phyloP scores from a whole-genome alignment of 352 stramenopile genomes.

The Phytopythium chamaehyphon region DNA sequence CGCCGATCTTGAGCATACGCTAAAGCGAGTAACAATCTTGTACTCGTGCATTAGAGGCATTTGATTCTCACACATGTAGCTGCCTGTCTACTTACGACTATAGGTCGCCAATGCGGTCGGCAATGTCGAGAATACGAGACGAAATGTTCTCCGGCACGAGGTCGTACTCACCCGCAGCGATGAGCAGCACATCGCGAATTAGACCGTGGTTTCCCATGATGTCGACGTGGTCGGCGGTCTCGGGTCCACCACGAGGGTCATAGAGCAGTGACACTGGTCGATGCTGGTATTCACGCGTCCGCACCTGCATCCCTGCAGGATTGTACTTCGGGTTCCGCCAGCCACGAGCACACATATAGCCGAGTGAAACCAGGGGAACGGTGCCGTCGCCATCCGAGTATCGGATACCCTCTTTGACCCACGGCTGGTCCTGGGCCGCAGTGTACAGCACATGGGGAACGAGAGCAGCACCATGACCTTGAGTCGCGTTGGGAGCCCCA shows the following conservation, averaged over 20 bases:
- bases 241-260: slow-evolving; percentile 61
- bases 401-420: slow-evolving; percentile 74
- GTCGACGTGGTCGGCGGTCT: slow-evolving; percentile 92
- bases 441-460: slow-evolving; percentile 69
- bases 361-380: slow-evolving; percentile 90
- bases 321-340: slow-evolving; percentile 87
- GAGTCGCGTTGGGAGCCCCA: slow-evolving; percentile 9
- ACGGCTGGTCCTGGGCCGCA: slow-evolving; percentile 53
- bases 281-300: slow-evolving; percentile 73
- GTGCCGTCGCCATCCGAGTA: slow-evolving; percentile 92
- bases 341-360: slow-evolving; percentile 91
- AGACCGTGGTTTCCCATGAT: slow-evolving; percentile 94
- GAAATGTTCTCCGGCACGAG: slow-evolving; percentile 66
- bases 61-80: neutral
- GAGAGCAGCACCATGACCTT: slow-evolving; percentile 28
- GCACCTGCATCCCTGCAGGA: slow-evolving; percentile 81
- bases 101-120: slow-evolving; percentile 41
- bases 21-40: neutral
- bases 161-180: slow-evolving; percentile 62
- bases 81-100: slow-evolving; percentile 9
- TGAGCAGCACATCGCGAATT: slow-evolving; percentile 71
- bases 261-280: slow-evolving; percentile 74
- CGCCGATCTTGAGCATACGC: too few species aligned
- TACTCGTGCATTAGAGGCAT: neutral
- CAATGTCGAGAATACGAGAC: slow-evolving; percentile 65